Evolutionary conservation across 2,329 filamentous ascomycete species (phyloP).

Genomic region (Ophiostoma sp.): DNA sequence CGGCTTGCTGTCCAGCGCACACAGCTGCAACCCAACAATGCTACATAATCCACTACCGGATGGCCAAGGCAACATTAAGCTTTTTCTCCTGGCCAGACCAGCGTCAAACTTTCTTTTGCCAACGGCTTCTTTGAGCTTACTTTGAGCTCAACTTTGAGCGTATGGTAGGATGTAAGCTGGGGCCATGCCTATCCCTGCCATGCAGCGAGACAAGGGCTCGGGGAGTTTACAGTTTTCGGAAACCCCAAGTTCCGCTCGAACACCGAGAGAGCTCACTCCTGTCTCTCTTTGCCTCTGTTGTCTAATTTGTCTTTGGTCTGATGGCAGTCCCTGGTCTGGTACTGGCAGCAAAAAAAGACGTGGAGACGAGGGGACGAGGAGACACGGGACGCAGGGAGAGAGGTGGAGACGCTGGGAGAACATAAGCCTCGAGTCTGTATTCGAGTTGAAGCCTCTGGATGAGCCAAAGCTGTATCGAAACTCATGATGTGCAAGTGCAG

Average conservation of each 20-base stretch:
- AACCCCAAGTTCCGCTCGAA: background rate
- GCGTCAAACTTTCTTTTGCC: background rate
- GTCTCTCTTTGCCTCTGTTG: background rate
- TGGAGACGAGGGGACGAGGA: background rate
- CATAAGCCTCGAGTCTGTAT: background rate
- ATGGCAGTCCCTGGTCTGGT: background rate
- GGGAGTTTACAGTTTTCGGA: constrained; percentile 8
- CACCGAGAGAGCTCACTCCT: background rate
- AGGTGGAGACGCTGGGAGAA: background rate
- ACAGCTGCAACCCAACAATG: background rate
- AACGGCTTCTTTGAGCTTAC: background rate
- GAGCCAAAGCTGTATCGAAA: background rate
- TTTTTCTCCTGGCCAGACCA: background rate
- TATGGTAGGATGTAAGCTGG: too few species aligned
- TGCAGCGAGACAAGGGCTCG: background rate
- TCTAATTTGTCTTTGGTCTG: background rate
- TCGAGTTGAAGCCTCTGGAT: background rate
- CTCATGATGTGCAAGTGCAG: background rate
- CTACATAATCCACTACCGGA: background rate
- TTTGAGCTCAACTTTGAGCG: background rate
- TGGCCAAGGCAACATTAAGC: constrained; percentile 2
- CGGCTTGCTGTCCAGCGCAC: constrained; percentile 16
- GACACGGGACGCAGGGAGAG: background rate
- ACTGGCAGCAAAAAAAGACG: background rate
- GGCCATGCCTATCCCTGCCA: background rate